Base-by-base conservation (phyloP, 768 basidiomycete genomes). In the Pulveroboletus sp. region DNA sequence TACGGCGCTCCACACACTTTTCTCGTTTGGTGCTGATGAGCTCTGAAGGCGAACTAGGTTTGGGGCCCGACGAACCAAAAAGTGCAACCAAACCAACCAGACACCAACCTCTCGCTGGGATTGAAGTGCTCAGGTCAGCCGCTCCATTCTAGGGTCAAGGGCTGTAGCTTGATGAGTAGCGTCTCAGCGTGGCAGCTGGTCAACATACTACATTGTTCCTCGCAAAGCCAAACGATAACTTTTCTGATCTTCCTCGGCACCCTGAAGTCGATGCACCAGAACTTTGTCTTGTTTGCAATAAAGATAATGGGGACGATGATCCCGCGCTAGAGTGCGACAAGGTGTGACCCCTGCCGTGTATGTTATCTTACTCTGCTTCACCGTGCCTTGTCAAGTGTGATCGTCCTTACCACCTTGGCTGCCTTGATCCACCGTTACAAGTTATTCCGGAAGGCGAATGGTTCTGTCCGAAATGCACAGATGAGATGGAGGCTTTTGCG, bases 291-390 rank as follows among this genome's bases (percentile, higher is more conserved):
- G 74, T 80, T 14, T 97, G 94, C 62, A 70, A 72, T 41, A 75
- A 77, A 56, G 89, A 89, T 46, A 72, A 79, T 24, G 87, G 83
- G 15, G 86, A 86, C 21, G 84, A 85, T 42, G 85, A 82, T 51
- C 73, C 78, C 32, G 83, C 83, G 15, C 71, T 98, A 37, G 93
- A 89, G 62, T 98, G 94, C 60, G 94, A 97, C 65, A 94, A 93
- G 80, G 92, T 88, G 47, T 39, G 63, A 42, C 31, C 38, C 21
- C 35, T 0, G 44, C 8, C 18, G 17, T 50, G 26, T 30, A 44
- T 26, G 4, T 41, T 44, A 15, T 6, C 40, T 36, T 37, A 24
- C 41, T 18, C 5, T 42, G 21, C 47, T 46, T 54, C 38, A 57
- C 48, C 21, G 39, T 40, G 21, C 30, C 32, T 46, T 27, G 12